phyloP scores from a whole-genome alignment of 2,329 filamentous ascomycete genomes.

The Karstenula rhodostoma region DNA sequence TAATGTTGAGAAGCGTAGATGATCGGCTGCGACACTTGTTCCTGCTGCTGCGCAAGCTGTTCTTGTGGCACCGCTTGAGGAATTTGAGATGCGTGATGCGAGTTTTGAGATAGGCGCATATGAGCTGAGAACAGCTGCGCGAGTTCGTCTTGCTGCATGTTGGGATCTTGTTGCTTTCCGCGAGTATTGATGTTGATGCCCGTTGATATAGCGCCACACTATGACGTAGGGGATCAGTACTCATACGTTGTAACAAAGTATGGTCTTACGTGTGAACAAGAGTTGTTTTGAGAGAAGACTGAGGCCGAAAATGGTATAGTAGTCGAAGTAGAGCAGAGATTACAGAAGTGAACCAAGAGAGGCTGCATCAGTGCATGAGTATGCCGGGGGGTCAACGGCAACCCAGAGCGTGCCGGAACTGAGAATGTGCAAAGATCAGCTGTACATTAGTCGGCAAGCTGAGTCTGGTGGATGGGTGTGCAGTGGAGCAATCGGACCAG shows the following conservation, averaged over 20 bases:
- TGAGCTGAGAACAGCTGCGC: conserved; percentile 80
- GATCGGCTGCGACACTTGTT: conserved; percentile 57
- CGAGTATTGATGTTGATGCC: conserved; percentile 57
- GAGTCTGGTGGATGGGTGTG: conserved; percentile 25
- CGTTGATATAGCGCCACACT: conserved; percentile 54
- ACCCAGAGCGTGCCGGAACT: conserved; percentile 10
- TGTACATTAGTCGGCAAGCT: conserved; percentile 32
- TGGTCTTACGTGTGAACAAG: conserved; percentile 57
- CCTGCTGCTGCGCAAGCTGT: conserved; percentile 25
- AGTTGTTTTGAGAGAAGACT: conserved; percentile 55
- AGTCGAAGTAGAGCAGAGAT: conserved; percentile 48
- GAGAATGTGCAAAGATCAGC: conserved; percentile 15
- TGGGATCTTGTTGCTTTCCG: conserved; percentile 38
- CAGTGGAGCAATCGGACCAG: conserved; percentile 22
- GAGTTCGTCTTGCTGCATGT: conserved; percentile 80
- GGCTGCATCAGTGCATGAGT: conserved; percentile 42
- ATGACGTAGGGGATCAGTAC: conserved; percentile 48
- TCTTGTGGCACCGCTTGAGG: conserved; percentile 56
- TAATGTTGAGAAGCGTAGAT: conserved; percentile 86
- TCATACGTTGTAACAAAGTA: conserved; percentile 18
- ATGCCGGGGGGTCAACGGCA: conserved; percentile 25
- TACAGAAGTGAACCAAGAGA: conserved; percentile 49
- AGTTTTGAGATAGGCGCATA: conserved; percentile 65
- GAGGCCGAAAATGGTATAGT: conserved; percentile 52
- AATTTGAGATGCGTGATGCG: conserved; percentile 42